Base-by-base conservation (phyloP, 768 basidiomycete species). In the Melanogaster broomeanus region DNA sequence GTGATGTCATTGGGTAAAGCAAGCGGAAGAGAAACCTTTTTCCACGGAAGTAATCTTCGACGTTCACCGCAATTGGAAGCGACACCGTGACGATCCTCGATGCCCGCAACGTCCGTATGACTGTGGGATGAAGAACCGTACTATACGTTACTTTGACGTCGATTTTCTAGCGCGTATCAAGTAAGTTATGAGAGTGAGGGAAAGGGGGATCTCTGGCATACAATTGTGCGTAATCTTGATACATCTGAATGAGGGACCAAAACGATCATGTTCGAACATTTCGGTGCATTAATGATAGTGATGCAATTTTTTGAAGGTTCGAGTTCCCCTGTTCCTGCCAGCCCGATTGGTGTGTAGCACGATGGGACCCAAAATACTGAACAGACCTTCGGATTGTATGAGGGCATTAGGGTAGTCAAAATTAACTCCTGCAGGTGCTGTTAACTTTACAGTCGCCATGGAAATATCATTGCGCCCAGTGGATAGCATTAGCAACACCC, bases 41-140 rank as follows among this genome's bases (percentile, higher is more conserved):
- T 24, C 88, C 87, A 19, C 96, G 84, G 76, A 98, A 98, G 69
- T 93, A 95, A 66, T 99, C 97, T 69, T 98, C 90, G 0, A 98
- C 96, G 51, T 95, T 97, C 51, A 98, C 90, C 3, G 88, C 83
- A 39, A 99, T 76, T 0, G 96, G 95, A 4, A 98, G 75, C 0
- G 87, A 78, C 7, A 87, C 84, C 13, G 79, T 75, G 4, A 95
- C 74, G 3, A 77, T 68, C 51, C 81, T 78, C 12, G 80, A 76
- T 27, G 81, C 74, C 34, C 72, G 74, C 24, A 91, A 66, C 6
- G 68, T 78, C 33, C 93, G 79, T 15, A 68, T 67, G 5, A 86
- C 57, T 3, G 69, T 69, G 1, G 84, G 78, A 52, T 87, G 80
- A 2, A 71, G 57, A 6, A 60, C 62, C 0, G 90, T 89, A 6